Evolutionary conservation across 1,139 yeast genomes (phyloP), one percentile per base, ranked within the genome.

Genomic region (Maudiozyma humilis): DNA sequence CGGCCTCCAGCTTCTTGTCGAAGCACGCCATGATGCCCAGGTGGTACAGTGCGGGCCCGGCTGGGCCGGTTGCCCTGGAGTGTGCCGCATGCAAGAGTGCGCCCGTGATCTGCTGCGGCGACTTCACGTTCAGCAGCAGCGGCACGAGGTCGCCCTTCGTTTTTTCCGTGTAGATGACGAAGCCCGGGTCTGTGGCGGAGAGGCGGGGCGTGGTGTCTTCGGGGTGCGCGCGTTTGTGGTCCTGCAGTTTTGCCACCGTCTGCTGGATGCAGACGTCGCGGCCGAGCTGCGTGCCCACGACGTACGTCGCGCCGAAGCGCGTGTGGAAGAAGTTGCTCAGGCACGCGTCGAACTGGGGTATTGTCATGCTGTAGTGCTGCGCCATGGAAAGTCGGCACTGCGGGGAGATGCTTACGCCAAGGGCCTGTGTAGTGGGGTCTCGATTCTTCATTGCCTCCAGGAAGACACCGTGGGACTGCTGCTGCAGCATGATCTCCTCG

Each of bases 101-200:
- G 0, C 97, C 97, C 0, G 96, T 87, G 44, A 91, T 82, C 60
- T 87, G 96, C 65, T 91, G 97, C 2, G 98, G 93, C 1, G 95
- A 85, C 57, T 87, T 86, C 41, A 84, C 82, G 29, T 72, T 71
- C 18, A 82, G 71, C 43, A 82, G 54, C 48, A 67, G 65, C 0
- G 89, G 83, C 20, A 88, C 67, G 17, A 91, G 69, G 49, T 84
- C 80, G 0, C 95, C 94, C 62, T 91, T 96, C 0, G 96, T 89
- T 68, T 91, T 91, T 58, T 91, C 98, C 0, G 91, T 95, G 57
- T 91, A 91, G 32, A 93, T 71, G 0, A 93, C 94, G 89, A 96
- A 91, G 0, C 99, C 99, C 0, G 99, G 99, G 63, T 97, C 91
- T 2, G 84, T 73, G 4, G 64, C 87, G 71, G 52, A 86, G 69